Base-by-base conservation (phyloP, 1,284 basidiomycete genomes). In the Tilletia setariae region DNA sequence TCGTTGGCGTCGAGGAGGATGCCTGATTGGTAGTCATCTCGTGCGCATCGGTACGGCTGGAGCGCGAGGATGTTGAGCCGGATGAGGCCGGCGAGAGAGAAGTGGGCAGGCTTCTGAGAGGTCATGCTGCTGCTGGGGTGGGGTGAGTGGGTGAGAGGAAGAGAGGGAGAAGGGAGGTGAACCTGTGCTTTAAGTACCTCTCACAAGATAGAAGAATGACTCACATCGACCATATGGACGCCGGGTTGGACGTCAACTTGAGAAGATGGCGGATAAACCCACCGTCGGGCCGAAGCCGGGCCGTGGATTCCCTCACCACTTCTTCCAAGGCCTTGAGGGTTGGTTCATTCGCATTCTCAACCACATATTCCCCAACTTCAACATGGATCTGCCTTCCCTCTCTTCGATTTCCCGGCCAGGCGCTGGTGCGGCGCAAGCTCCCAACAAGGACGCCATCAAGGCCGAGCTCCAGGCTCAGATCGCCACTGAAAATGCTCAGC, bases 1-100 rank as follows among this genome's bases (percentile, higher is more conserved):
- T 98, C 95, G 84, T 98, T 98, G 40, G 96, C 96, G 78, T 99
- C 96, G 42, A 99, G 88, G n/a, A 99, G 88, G 75, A 98, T 90
- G 30, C 94, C 94, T 1, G 88, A 86, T 62, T 90, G 89, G 84
- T 97, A 99, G 85, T 98, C 95, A 80, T 99, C 96, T 66, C 95
- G 87, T 0, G 96, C 96, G 78, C 93, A 97, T 40, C 94, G 89
- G 84, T 99, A 98, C 0, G 96, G 96, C 70, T 90, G 89, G 21
- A 98, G 86, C 1, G 91, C 85, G 67, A 97, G 90, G 77, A 99
- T 97, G 82, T 98, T 98, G 19, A 92, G 64, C 32, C 95, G 88
- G 76, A 98, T 91, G 68, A 93, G 73, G 49, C 72, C 56, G 23
- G 79, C 75, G 35, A 84, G 72, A 9, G 59, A 53, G 70, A 83